Percentiles rank a stretch among this genome's conserved stretches.
Evolutionary conservation across 2,329 filamentous ascomycete species (phyloP).

Genomic region (Penicillium polonicum): DNA sequence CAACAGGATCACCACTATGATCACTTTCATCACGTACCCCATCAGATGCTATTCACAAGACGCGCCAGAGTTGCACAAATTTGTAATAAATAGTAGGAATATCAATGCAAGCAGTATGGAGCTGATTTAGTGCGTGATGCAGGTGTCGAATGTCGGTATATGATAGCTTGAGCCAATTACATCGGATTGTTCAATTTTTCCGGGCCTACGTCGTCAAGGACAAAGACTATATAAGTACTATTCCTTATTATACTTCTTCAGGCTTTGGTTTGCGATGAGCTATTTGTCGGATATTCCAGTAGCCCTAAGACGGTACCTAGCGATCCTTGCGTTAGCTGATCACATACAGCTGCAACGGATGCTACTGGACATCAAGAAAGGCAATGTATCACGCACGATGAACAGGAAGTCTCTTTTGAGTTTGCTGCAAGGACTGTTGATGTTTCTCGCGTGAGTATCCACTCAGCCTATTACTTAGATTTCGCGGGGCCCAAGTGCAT

Average conservation of each 20-base stretch:
- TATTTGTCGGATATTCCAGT: not conserved
- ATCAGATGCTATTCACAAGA: not conserved
- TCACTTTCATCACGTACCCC: not conserved
- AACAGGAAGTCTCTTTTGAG: conserved; percentile 39
- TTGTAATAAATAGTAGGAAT: not conserved
- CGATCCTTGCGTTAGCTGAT: conserved; percentile 32
- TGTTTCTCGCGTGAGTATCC: conserved; percentile 33
- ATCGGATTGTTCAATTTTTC: too few species aligned
- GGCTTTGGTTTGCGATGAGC: too few species aligned
- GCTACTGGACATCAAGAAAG: conserved; percentile 32
- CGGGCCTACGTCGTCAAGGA: not conserved
- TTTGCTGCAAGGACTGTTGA: conserved; percentile 41
- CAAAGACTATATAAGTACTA: not conserved
- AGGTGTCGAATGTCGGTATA: not conserved
- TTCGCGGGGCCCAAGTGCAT: conserved; percentile 3
- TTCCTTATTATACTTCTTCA: not conserved
- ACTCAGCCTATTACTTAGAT: not conserved
- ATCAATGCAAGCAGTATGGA: not conserved
- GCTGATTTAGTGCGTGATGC: not conserved
- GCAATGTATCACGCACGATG: conserved; percentile 34
- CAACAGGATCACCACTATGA: not conserved
- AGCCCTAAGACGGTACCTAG: not conserved
- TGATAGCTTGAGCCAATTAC: not conserved
- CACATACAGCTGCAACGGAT: conserved; percentile 35
- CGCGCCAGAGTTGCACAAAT: not conserved